Base-by-base conservation (phyloP, 2,329 filamentous ascomycete species). In the Cladophialophora yegresii region DNA sequence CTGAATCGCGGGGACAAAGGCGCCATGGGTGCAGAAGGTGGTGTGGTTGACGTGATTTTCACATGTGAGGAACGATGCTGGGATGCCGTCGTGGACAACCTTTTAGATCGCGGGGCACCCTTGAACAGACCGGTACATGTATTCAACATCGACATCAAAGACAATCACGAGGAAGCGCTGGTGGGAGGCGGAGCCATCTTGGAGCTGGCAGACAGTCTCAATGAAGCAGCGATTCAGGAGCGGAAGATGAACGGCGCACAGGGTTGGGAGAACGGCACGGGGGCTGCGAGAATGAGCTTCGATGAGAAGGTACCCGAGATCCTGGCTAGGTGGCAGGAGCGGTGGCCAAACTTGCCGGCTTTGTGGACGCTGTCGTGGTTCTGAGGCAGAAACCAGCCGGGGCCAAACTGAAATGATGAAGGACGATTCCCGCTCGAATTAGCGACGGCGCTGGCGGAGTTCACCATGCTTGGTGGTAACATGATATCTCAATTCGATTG, bases 21-120 rank as follows among this genome's bases (percentile, higher is more conserved):
- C 26, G 87, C 87, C 63, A 76, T 84, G 20, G 95, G 95, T 16
- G 90, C 90, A 7, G 95, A 99, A 76, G 90, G 89, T 7, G 95
- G 95, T 6, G 83, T 96, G 3, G 93, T 96, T 0, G 95, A 99
- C 75, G 82, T 98, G 6, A 93, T 99, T 64, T 93, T 99, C 71
- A 99, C 95, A 0, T 99, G 95, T 74, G 95, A 99, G 77, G 95
- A 99, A 79, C 84, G 95, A 66, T 99, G 95, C 75, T 99, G 96
- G 92, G 95, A 99, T 77, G 93, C 95, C 4, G 95, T 99, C 36
- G 85, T 99, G 10, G 95, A 99, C 72, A 93, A 99, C 75, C 82
- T 99, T 58, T 86, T 96, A 67, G 90, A 87, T 72, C 86, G 96
- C 67, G 95, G 93, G 7, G 87, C 89, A 0, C 89, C 91, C 3